A percentile compares a stretch with the other conserved stretches of the same genome.
Evolutionary conservation across 768 basidiomycete species (phyloP).

Genomic region (Suillus subluteus): DNA sequence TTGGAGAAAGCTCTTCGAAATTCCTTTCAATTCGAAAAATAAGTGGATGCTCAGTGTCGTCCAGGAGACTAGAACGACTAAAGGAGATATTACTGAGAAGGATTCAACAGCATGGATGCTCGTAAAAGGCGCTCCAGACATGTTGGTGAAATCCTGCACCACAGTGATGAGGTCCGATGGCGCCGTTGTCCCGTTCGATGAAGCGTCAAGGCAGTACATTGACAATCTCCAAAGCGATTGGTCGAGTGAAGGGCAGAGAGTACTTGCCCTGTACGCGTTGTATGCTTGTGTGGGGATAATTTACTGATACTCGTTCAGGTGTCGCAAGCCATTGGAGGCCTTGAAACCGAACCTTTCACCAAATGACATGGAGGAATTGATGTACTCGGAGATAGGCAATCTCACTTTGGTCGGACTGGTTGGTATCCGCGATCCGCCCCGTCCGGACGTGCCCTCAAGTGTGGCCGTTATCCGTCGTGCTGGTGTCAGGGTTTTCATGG

Average conservation of each 20-base stretch:
- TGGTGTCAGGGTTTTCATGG: slow-evolving; percentile 58
- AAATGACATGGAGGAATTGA: slow-evolving; percentile 41
- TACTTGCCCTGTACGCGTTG: slow-evolving; percentile 45
- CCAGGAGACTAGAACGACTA: slow-evolving; percentile 22
- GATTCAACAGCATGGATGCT: slow-evolving; percentile 37
- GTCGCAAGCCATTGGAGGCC: slow-evolving; percentile 33
- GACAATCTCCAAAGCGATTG: slow-evolving; percentile 40
- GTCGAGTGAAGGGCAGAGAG: slow-evolving; percentile 55
- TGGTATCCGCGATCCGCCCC: slow-evolving; percentile 60
- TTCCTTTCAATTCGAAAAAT: slow-evolving; percentile 53
- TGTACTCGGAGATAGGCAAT: slow-evolving; percentile 38
- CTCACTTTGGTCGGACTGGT: slow-evolving; percentile 54
- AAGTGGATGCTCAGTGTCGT: slow-evolving; percentile 61
- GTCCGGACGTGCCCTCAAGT: slow-evolving; percentile 50
- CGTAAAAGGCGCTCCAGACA: slow-evolving; percentile 65
- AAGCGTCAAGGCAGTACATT: slow-evolving; percentile 23
- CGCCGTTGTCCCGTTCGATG: slow-evolving; percentile 35
- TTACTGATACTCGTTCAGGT: slow-evolving; percentile 18
- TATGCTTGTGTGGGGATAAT: not conserved
- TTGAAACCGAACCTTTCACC: slow-evolving; percentile 32
- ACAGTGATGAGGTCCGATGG: slow-evolving; percentile 37
- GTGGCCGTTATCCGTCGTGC: slow-evolving; percentile 51
- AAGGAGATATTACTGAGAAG: slow-evolving; percentile 16
- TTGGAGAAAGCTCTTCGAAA: slow-evolving; percentile 36
- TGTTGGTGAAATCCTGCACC: slow-evolving; percentile 47